A percentile compares a stretch with the other conserved stretches of the same genome.
phyloP scores from a whole-genome alignment of 768 basidiomycete genomes.

The Suillus luteus region DNA sequence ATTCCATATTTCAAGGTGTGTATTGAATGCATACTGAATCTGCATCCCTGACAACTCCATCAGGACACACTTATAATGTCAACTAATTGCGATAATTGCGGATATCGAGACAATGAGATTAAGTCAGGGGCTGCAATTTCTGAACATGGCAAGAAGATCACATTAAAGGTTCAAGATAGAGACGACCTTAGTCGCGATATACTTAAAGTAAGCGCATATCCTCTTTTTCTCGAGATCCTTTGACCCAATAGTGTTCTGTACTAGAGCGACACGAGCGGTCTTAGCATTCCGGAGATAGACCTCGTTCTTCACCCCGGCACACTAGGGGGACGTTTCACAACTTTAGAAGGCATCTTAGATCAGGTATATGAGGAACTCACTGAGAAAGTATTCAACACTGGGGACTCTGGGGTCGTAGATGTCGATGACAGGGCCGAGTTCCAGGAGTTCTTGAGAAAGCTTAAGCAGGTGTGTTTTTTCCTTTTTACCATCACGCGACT shows the following conservation, averaged over 20 bases:
- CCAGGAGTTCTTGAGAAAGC: conserved; percentile 68
- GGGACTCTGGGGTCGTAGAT: conserved; percentile 54
- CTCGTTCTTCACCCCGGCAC: conserved; percentile 91
- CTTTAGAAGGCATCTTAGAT: conserved; percentile 90
- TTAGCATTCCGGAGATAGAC: conserved; percentile 87
- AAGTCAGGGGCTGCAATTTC: conserved; percentile 94
- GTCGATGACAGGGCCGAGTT: conserved; percentile 60
- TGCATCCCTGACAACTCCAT: not conserved
- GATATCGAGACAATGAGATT: conserved; percentile 97
- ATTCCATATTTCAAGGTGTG: conserved; percentile 96
- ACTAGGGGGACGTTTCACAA: conserved; percentile 96
- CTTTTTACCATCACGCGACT: not conserved
- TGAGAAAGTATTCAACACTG: conserved; percentile 78
- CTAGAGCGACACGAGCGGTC: conserved; percentile 46
- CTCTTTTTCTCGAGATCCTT: not conserved
- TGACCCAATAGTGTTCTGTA: conserved; percentile 3
- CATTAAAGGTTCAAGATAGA: conserved; percentile 84
- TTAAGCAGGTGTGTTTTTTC: conserved; percentile 62
- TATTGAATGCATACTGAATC: not conserved
- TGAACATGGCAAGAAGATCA: conserved; percentile 82
- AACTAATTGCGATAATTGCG: conserved; percentile 93
- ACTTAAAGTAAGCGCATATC: conserved; percentile 66
- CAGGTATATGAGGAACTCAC: conserved; percentile 96
- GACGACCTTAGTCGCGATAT: conserved; percentile 94
- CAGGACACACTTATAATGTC: conserved; percentile 98